Conservation (phyloP, 2,329 filamentous ascomycete species). For the Diplocarpon mali region DNA sequence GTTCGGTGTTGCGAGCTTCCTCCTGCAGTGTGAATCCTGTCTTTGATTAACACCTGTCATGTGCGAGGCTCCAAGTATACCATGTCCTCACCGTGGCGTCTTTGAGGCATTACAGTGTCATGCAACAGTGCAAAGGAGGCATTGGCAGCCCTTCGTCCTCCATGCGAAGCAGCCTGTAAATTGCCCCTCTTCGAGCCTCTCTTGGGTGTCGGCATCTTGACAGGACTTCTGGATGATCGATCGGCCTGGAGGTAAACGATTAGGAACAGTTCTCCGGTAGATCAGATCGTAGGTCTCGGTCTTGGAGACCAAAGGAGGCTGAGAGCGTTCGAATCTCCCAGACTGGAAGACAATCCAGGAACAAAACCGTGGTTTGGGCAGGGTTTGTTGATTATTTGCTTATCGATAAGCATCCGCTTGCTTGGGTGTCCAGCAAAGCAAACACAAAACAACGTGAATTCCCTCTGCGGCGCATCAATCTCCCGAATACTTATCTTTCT, state of each 20-base stretch:
- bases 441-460: no score
- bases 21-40: slow-evolving; percentile 35
- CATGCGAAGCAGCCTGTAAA: slow-evolving; percentile 3
- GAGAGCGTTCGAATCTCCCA: no score
- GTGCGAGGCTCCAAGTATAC: not conserved
- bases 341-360: no score
- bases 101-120: slow-evolving; percentile 11
- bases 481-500: no score
- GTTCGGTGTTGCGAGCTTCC: slow-evolving; percentile 46
- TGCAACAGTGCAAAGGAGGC: slow-evolving; percentile 16
- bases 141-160: slow-evolving; percentile 7
- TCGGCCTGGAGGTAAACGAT: not conserved
- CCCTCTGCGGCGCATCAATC: no score
- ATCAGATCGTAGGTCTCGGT: no score
- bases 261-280: no score
- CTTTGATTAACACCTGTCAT: slow-evolving; percentile 8
- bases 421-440: no score
- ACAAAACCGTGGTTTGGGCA: no score
- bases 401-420: no score
- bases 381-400: no score
- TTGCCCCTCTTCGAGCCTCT: slow-evolving; percentile 11
- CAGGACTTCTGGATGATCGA: not conserved
- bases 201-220: slow-evolving; percentile 18
- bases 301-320: no score
- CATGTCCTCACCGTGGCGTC: slow-evolving; percentile 12